Percentiles rank a stretch among this genome's conserved stretches.
phyloP scores from a whole-genome alignment of 306 rosid genomes.

The Medicago lupulina region DNA sequence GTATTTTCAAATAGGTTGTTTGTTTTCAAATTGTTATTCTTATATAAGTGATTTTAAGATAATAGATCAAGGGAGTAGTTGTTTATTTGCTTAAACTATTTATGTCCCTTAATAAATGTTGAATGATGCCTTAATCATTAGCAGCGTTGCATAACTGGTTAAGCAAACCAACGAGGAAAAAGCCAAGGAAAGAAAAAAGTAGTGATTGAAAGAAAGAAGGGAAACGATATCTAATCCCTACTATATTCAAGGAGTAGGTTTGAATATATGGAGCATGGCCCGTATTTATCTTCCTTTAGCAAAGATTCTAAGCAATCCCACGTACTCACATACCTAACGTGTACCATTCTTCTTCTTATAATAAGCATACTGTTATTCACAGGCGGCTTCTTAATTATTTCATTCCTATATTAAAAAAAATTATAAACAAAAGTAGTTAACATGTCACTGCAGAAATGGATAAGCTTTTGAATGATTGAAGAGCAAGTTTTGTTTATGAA shows the following conservation, averaged over 20 bases:
- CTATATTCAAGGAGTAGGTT: slow-evolving; percentile 32
- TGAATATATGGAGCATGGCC: slow-evolving; percentile 24
- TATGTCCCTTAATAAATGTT: neutral
- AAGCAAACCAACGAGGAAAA: slow-evolving; percentile 5
- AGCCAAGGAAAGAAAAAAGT: neutral
- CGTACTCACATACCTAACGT: slow-evolving; percentile 39
- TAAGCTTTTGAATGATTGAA: neutral
- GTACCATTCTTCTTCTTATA: slow-evolving; percentile 1
- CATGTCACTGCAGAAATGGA: neutral
- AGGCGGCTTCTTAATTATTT: neutral
- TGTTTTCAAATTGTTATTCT: too few species aligned
- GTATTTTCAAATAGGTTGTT: too few species aligned
- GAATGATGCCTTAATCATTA: neutral
- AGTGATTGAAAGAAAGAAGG: neutral
- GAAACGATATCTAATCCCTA: neutral
- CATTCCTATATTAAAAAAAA: neutral
- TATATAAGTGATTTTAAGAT: too few species aligned
- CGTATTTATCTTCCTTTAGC: neutral
- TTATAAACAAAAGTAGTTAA: neutral
- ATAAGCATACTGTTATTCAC: neutral
- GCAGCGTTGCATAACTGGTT: neutral
- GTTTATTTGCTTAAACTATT: too few species aligned
- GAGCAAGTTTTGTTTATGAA: neutral
- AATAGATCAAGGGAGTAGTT: too few species aligned
- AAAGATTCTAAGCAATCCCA: slow-evolving; percentile 16